Evolutionary conservation across 805 yeast genomes (phyloP).

Genomic region (Candida oleophila): DNA sequence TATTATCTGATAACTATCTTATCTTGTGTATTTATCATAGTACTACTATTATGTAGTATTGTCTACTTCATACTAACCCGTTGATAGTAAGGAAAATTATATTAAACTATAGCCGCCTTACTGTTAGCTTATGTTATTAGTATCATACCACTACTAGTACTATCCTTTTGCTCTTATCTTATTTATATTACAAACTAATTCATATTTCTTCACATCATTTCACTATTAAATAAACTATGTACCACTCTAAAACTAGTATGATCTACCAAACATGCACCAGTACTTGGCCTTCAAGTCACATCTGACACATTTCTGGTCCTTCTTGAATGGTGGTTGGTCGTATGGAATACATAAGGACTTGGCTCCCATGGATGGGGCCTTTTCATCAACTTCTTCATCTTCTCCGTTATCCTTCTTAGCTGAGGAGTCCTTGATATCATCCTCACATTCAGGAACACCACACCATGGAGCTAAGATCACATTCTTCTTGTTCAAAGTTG

Average conservation of each 20-base stretch:
- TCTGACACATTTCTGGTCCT: constrained; percentile 81
- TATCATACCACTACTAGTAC: background rate
- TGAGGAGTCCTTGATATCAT: constrained; percentile 87
- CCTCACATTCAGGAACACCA: constrained; percentile 93
- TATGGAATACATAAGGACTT: constrained; percentile 96
- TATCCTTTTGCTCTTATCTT: no score
- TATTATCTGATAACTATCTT: no score
- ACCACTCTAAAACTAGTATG: constrained; percentile 52
- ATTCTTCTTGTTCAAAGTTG: constrained; percentile 86
- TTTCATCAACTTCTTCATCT: constrained; percentile 83
- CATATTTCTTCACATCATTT: no score
- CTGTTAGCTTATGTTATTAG: background rate
- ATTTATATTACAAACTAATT: no score
- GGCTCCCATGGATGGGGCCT: constrained; percentile 99
- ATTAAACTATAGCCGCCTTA: background rate
- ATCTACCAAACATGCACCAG: constrained; percentile 96
- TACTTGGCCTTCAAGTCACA: constrained; percentile 75
- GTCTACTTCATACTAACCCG: no score
- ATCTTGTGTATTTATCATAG: no score
- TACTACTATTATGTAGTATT: no score
- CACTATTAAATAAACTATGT: background rate
- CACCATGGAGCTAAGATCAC: constrained; percentile 96
- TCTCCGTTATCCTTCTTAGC: constrained; percentile 83
- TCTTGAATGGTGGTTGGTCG: constrained; percentile 80
- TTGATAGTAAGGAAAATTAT: no score